phyloP scores from a whole-genome alignment of 129 eudicot species.

The Arctium lappa region DNA sequence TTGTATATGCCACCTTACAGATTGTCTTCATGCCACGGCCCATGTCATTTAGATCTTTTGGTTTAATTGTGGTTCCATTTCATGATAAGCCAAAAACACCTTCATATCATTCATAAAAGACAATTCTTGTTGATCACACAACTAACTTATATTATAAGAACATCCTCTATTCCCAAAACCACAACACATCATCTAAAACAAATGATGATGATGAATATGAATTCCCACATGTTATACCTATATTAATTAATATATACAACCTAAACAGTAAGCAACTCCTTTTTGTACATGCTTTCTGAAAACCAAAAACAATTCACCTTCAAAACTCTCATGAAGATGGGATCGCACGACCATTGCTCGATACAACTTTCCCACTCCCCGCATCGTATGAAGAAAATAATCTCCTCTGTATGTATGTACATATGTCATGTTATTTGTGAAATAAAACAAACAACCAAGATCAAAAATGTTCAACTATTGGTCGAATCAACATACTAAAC shows the following conservation, averaged over 20 bases:
- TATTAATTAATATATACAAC: background rate
- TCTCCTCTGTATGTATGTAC: constrained; percentile 45
- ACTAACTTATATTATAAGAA: too few relatives aligned
- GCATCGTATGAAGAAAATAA: constrained; percentile 67
- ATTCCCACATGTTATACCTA: background rate
- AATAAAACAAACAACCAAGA: background rate
- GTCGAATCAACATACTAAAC: background rate
- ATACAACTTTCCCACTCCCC: constrained; percentile 40
- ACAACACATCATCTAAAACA: background rate
- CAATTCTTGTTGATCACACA: too few relatives aligned
- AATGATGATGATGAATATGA: background rate
- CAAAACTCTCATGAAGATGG: constrained; percentile 16
- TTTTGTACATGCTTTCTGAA: constrained; percentile 9
- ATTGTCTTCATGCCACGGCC: too few relatives aligned
- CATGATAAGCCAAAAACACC: too few relatives aligned
- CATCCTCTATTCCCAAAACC: too few relatives aligned
- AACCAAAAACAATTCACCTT: background rate
- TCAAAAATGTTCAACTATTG: background rate
- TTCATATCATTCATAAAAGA: too few relatives aligned
- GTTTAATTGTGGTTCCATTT: too few relatives aligned
- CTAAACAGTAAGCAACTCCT: background rate
- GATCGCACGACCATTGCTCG: constrained; percentile 27
- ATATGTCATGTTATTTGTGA: background rate
- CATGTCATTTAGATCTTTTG: too few relatives aligned
- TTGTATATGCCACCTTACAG: too few relatives aligned